Conservation (phyloP, 2,329 filamentous ascomycete species). For the Colletotrichum aenigma region DNA sequence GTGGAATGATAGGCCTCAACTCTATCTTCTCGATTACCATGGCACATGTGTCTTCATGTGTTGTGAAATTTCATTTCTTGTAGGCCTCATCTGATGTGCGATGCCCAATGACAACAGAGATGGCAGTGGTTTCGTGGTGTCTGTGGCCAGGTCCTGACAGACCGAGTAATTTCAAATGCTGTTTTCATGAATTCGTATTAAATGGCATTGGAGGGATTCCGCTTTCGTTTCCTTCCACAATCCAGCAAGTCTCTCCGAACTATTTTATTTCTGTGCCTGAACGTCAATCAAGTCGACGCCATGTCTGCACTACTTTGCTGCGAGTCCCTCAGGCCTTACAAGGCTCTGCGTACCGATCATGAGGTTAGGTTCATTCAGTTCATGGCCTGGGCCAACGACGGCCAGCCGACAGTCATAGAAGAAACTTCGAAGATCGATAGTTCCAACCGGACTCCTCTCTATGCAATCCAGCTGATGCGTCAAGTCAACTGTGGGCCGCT, state of each 20-base stretch:
- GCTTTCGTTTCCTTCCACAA: neutral
- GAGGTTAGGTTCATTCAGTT: constrained; percentile 28
- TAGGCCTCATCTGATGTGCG: neutral
- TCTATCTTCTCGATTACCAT: neutral
- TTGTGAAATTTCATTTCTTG: neutral
- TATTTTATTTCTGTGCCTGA: neutral
- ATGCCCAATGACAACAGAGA: neutral
- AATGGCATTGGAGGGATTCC: neutral
- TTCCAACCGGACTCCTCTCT: constrained; percentile 16
- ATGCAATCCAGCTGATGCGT: constrained; percentile 44
- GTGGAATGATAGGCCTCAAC: neutral
- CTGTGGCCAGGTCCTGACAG: neutral
- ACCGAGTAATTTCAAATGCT: neutral
- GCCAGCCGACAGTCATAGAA: constrained; percentile 4
- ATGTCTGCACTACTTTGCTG: constrained; percentile 31
- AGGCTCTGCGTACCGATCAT: constrained; percentile 26
- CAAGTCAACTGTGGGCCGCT: constrained; percentile 50
- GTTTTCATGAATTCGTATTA: neutral
- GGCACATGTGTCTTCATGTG: neutral
- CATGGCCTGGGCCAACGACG: constrained; percentile 34
- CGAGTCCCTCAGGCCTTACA: constrained; percentile 23
- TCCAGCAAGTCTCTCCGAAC: neutral
- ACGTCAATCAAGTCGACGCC: neutral
- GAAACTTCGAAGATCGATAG: constrained; percentile 2
- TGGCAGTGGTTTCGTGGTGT: neutral